Conservation (phyloP, 2,329 filamentous ascomycete genomes). For the Nemania diffusa region DNA sequence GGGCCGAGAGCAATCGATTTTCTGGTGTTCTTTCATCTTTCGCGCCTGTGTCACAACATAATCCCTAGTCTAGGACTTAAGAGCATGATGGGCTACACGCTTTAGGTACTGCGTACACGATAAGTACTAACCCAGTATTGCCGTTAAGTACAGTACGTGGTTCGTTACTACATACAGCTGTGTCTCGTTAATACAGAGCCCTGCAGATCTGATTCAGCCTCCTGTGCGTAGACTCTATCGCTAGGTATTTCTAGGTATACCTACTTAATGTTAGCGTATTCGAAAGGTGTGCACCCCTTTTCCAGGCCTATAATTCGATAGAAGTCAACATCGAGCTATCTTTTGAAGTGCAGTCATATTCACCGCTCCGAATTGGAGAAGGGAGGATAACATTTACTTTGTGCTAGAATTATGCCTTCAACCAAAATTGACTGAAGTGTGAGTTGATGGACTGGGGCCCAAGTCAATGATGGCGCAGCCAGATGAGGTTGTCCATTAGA, state of each 20-base stretch:
- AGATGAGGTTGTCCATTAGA: background rate
- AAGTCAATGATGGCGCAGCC: background rate
- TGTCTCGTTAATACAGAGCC: background rate
- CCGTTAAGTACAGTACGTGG: slow-evolving; percentile 13
- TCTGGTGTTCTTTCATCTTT: slow-evolving; percentile 8
- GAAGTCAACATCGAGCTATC: background rate
- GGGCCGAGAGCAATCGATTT: background rate
- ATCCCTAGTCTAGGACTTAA: background rate
- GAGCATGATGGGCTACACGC: slow-evolving; percentile 1
- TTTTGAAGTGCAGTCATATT: background rate
- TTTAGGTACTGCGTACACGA: background rate
- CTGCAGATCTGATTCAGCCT: slow-evolving; percentile 14
- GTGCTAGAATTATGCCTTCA: too few species aligned
- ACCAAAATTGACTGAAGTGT: background rate
- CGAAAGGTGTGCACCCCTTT: background rate
- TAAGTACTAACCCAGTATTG: background rate
- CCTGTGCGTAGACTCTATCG: background rate
- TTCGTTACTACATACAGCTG: background rate
- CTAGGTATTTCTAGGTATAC: too few species aligned
- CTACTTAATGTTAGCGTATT: background rate
- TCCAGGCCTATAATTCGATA: background rate
- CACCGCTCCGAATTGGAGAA: too few species aligned
- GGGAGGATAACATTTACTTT: background rate
- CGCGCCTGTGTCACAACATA: slow-evolving; percentile 2
- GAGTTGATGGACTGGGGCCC: background rate